phyloP scores from a whole-genome alignment of 2,329 filamentous ascomycete species.

The Eurotiales sp. region DNA sequence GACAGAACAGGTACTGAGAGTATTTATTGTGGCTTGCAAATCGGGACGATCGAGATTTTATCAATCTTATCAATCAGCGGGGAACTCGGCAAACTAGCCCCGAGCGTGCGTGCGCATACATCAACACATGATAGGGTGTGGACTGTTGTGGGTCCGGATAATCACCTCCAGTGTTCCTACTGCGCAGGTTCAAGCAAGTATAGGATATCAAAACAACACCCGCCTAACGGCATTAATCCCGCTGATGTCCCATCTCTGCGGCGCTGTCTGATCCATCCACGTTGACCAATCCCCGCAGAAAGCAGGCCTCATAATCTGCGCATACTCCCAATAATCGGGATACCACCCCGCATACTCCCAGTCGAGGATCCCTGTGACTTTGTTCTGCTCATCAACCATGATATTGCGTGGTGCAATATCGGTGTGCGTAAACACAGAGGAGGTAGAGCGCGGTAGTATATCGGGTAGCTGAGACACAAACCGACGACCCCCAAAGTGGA shows the following conservation, averaged over 20 bases:
- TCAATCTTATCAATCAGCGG: slow-evolving; percentile 13
- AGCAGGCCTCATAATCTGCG: slow-evolving; percentile 26
- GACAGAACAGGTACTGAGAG: background rate
- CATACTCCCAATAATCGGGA: slow-evolving; percentile 15
- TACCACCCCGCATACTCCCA: slow-evolving; percentile 14
- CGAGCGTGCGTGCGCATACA: too few species aligned
- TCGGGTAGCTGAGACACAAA: slow-evolving; percentile 20
- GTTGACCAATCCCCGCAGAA: slow-evolving; percentile 23
- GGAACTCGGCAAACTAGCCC: too few species aligned
- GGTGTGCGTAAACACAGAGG: slow-evolving; percentile 17
- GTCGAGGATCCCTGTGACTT: slow-evolving; percentile 15
- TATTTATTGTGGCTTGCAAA: too few species aligned
- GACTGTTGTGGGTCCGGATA: too few species aligned
- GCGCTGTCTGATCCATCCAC: slow-evolving; percentile 28
- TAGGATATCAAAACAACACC: slow-evolving; percentile 29
- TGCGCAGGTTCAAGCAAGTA: too few species aligned
- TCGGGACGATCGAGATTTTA: slow-evolving; percentile 1
- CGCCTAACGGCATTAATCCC: slow-evolving; percentile 23
- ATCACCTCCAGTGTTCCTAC: too few species aligned
- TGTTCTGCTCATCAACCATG: slow-evolving; percentile 15
- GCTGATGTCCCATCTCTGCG: slow-evolving; percentile 25
- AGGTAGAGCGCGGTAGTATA: slow-evolving; percentile 23
- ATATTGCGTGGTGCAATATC: slow-evolving; percentile 18
- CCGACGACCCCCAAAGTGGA: slow-evolving; percentile 20
- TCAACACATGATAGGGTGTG: too few species aligned